Evolutionary conservation across 1,284 basidiomycete genomes (phyloP), one percentile per base, ranked within the genome.

Genomic region (Grifola frondosa): DNA sequence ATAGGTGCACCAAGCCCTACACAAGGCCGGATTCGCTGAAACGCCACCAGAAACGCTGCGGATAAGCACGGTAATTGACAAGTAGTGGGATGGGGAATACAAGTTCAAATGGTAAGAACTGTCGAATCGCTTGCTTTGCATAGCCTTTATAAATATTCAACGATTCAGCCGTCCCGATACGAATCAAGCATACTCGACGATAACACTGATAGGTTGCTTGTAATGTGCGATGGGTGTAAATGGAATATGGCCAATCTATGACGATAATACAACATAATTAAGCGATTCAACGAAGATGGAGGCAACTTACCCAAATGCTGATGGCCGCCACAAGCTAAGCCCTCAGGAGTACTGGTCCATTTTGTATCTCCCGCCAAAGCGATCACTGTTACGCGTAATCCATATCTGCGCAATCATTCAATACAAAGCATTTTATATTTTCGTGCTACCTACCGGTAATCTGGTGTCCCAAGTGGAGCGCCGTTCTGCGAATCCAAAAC

Each of bases 401-500:
- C 79, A 50, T 80, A 80, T 46, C 70, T 73, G 54, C 6, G 8
- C 71, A 73, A 36, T 28, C 13, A 19, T 16, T 17, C 4, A 22
- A 22, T 30, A 16, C 21, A 13, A 25, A 17, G 21, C 39, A 37
- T 22, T n/a, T n/a, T n/a, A 21, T 34, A 32, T 15, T 1, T 25
- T 8, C 33, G 26, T 4, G 5, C 44, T 11, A 37, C 52, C 31
- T 50, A 66, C 50, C 63, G 49, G 43, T 67, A 67, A 42, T 75
- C 71, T 15, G 66, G 71, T 3, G 71, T 73, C 11, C 80, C 80
- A 15, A 83, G 65, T 13, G 76, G 71, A 2, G 69, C 64, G 6
- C 78, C 79, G 44, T 68, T 76, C 38, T 76, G 74, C 6, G 75
- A 72, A 53, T 81, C 78, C 10, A 81, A 60, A 6, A 80, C 73